Conservation (phyloP, 495 filamentous ascomycete genomes). For the Penicillium fimorum region DNA sequence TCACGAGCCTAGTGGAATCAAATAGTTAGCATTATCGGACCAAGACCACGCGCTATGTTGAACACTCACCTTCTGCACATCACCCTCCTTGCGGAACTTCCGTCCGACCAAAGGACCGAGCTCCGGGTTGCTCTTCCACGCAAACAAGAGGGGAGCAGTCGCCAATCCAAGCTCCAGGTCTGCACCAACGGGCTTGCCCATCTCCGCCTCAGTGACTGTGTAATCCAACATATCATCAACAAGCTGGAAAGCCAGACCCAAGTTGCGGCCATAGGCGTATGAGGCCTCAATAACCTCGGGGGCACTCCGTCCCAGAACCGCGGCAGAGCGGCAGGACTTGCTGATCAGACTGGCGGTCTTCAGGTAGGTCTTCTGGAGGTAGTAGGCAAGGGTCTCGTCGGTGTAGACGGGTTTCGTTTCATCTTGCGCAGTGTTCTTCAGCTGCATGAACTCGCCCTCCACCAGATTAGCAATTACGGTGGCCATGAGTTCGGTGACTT, state of each 20-base stretch:
- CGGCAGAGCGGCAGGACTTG: constrained; percentile 89
- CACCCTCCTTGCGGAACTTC: constrained; percentile 80
- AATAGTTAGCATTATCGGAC: neutral
- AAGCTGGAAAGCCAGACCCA: constrained; percentile 95
- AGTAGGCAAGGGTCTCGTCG: constrained; percentile 85
- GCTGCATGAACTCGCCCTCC: constrained; percentile 98
- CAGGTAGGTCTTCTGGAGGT: constrained; percentile 98
- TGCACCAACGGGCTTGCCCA: constrained; percentile 93
- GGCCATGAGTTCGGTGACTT: constrained; percentile 90
- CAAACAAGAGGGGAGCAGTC: constrained; percentile 93
- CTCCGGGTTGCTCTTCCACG: constrained; percentile 86
- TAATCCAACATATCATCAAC: constrained; percentile 99
- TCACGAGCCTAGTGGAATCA: constrained; percentile 66
- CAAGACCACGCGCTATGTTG: neutral
- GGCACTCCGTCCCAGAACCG: constrained; percentile 75
- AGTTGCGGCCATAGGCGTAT: constrained; percentile 85
- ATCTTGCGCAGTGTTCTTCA: constrained; percentile 91
- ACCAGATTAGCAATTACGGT: constrained; percentile 97
- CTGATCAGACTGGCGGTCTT: constrained; percentile 95
- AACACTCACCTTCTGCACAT: constrained; percentile 71
- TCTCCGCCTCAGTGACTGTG: constrained; percentile 74
- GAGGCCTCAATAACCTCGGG: constrained; percentile 83
- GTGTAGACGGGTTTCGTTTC: constrained; percentile 79
- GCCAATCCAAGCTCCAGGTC: constrained; percentile 92
- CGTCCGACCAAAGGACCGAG: constrained; percentile 86